Base-by-base conservation (phyloP, 305 asterid species). In the Fraxinus xanthoxyloides region DNA sequence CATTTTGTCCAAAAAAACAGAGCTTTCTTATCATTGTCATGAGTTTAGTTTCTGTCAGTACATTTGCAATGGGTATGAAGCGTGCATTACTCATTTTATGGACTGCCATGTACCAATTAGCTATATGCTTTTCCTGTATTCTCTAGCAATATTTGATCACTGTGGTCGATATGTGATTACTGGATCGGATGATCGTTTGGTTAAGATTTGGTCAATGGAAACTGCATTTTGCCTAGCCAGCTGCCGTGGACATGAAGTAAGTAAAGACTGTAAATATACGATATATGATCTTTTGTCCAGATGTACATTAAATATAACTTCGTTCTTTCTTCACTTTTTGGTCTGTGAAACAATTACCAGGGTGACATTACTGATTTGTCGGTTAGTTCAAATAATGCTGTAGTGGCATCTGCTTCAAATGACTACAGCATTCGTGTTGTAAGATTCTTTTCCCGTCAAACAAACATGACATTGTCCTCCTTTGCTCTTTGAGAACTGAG, bases 171-270 rank as follows among this genome's bases (percentile, higher is more conserved):
- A 92, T 80, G 98, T 96, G 81, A 96, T 96, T 84, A 96, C 99
- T 85, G 99, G 99, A 67, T 94, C 99, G 48, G 99, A 96, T 82
- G 99, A 96, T 91, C 98, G 99, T 82, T 91, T 96, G 86, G 98
- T 96, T 81, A 96, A 96, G 90, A 89, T 96, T 87, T 96, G 98
- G 99, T 94, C 98, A 23, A 91, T 96, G 99, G 99, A 94, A 90
- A 96, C 99, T 85, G 99, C 98, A 84, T 90, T 92, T 82, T 94
- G 99, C 91, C 93, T 96, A 34, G 91, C 95, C 84, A 93, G 98
- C 86, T 96, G 99, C 84, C 97, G 99, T 38, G 99, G 99, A 77
- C 99, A 96, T 83, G 99, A 93, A 88, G 99, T 94, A 87, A 89
- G 99, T 89, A 79, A 63, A 70, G 15, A 61, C 38, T 35, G 73